These are phyloP conservation scores for Colletotrichum sublineola DNA, from an alignment of 2,329 filamentous ascomycete genomes.

Conservation along the genomic window DNA sequence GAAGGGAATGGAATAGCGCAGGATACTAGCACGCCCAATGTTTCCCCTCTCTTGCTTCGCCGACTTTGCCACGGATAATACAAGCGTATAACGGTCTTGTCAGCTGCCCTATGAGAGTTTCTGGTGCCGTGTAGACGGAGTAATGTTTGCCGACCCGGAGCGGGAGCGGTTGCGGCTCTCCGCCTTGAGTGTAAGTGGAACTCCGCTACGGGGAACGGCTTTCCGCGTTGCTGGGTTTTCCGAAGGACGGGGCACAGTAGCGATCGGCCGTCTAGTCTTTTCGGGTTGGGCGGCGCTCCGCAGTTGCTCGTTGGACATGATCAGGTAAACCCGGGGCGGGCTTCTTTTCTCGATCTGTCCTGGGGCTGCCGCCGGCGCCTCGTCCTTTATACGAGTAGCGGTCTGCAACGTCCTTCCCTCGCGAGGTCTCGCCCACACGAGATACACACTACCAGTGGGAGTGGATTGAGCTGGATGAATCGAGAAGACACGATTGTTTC, in stretches of 20 bases:
- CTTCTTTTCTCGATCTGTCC: not conserved
- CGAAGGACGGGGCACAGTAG: constrained; percentile 9
- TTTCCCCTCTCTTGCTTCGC: constrained; percentile 3
- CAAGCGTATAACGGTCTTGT: not conserved
- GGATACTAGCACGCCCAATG: not conserved
- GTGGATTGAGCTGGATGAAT: constrained; percentile 13
- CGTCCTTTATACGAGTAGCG: constrained; percentile 36
- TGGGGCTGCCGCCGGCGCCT: constrained; percentile 3
- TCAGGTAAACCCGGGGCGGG: constrained; percentile 29
- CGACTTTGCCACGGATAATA: constrained; percentile 3
- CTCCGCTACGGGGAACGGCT: constrained; percentile 43
- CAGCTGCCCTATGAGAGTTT: not conserved
- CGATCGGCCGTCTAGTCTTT: constrained; percentile 16
- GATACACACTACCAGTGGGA: constrained; percentile 10
- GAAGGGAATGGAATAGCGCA: constrained; percentile 7
- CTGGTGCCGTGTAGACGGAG: constrained; percentile 22
- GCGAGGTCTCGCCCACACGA: constrained; percentile 27
- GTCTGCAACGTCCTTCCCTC: constrained; percentile 16
- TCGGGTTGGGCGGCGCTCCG: constrained; percentile 34
- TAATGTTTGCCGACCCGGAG: constrained; percentile 34
- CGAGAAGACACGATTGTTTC: constrained; percentile 33
- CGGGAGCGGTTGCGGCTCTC: constrained; percentile 37
- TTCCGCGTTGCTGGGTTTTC: constrained; percentile 30
- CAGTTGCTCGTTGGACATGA: constrained; percentile 25
- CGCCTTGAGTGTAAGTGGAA: constrained; percentile 41